Percentiles rank a stretch among this genome's conserved stretches.
These are phyloP conservation scores for Globisporangium perplexum DNA, from an alignment of 352 stramenopile species.

Conservation along the genomic window DNA sequence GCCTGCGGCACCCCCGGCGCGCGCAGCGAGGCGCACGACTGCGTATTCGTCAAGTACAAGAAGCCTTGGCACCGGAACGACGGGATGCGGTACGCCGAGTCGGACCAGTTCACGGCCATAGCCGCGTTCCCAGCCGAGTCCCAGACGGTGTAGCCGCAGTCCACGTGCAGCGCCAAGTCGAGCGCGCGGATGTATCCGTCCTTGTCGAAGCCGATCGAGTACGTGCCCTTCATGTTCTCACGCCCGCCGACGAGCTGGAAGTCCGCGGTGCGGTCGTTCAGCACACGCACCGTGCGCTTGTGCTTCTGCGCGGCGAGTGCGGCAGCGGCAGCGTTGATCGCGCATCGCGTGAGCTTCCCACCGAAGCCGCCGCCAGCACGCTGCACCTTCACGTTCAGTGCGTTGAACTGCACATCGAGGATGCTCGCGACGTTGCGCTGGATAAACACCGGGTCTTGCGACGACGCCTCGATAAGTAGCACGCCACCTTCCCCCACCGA, in stretches of 20 bases:
- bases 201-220: conserved; percentile 84
- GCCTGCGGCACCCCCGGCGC: conserved; percentile 94
- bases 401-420: conserved; percentile 84
- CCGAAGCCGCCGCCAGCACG: conserved; percentile 96
- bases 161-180: conserved; percentile 92
- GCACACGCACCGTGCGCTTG: conserved; percentile 86
- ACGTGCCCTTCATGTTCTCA: conserved; percentile 93
- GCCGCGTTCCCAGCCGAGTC: conserved; percentile 91
- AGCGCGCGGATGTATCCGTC: conserved; percentile 88
- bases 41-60: conserved; percentile 92
- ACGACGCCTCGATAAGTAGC: conserved; percentile 89
- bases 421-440: conserved; percentile 87
- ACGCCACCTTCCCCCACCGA: conserved; percentile 86
- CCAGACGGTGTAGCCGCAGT: conserved; percentile 93
- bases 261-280: conserved; percentile 92
- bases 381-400: conserved; percentile 91
- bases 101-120: conserved; percentile 92
- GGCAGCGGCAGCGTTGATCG: conserved; percentile 88
- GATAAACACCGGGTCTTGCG: conserved; percentile 91
- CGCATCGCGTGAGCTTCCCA: conserved; percentile 93
- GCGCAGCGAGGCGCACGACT: conserved; percentile 93
- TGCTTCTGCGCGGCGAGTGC: conserved; percentile 88
- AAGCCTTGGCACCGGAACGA: conserved; percentile 85
- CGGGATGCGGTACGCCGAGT: conserved; percentile 93
- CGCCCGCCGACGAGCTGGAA: conserved; percentile 92